phyloP scores from a whole-genome alignment of 768 basidiomycete genomes.

The Lepiota venenata region DNA sequence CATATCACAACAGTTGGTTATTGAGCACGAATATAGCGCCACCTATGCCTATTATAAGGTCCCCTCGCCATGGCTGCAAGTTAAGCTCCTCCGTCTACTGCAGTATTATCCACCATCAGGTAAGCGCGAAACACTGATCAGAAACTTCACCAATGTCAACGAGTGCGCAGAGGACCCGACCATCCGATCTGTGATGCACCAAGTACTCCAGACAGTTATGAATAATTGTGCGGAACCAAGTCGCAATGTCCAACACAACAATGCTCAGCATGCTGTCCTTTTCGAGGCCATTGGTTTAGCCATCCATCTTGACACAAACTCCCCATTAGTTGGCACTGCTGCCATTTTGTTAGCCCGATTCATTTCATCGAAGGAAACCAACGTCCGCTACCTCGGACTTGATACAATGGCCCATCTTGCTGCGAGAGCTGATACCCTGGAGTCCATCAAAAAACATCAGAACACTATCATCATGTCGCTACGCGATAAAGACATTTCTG shows the following conservation, averaged over 20 bases:
- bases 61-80: slow-evolving; percentile 96
- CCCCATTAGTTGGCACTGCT: slow-evolving; percentile 82
- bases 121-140: slow-evolving; percentile 29
- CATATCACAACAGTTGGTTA: slow-evolving; percentile 59
- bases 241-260: slow-evolving; percentile 96
- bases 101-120: slow-evolving; percentile 97
- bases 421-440: slow-evolving; percentile 86
- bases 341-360: slow-evolving; percentile 92
- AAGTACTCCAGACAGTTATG: slow-evolving; percentile 88
- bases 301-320: slow-evolving; percentile 92
- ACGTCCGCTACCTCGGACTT: slow-evolving; percentile 94
- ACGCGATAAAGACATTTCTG: slow-evolving; percentile 96
- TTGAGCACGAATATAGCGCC: slow-evolving; percentile 84
- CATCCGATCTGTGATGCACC: slow-evolving; percentile 69
- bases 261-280: slow-evolving; percentile 96
- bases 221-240: slow-evolving; percentile 88
- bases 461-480: slow-evolving; percentile 92
- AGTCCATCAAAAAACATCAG: slow-evolving; percentile 93
- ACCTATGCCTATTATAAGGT: slow-evolving; percentile 98
- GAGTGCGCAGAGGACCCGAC: slow-evolving; percentile 73
- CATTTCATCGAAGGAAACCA: slow-evolving; percentile 97
- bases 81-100: slow-evolving; percentile 87
- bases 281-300: slow-evolving; percentile 97
- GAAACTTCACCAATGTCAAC: slow-evolving; percentile 4
- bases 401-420: slow-evolving; percentile 99